phyloP scores from a whole-genome alignment of 1,139 yeast genomes.

The Nakaseomyces sp. region DNA sequence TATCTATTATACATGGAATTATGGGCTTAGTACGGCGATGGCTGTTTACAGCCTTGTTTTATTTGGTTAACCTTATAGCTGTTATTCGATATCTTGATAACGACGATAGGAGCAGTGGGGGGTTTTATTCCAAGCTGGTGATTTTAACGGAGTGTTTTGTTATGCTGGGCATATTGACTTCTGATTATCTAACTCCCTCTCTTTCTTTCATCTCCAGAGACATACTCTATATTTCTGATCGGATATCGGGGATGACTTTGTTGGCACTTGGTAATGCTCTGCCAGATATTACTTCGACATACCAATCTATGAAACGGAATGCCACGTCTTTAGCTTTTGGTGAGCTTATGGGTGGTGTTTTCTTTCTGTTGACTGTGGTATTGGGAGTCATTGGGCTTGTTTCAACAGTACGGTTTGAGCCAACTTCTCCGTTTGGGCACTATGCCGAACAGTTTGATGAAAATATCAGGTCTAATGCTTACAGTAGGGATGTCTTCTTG shows the following conservation, averaged over 20 bases:
- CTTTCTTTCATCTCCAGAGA: constrained; percentile 25
- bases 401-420: constrained; percentile 15
- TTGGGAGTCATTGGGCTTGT: constrained; percentile 24
- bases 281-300: constrained; percentile 82
- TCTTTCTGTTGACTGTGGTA: constrained; percentile 26
- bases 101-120: constrained; percentile 9
- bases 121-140: constrained; percentile 13
- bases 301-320: constrained; percentile 62
- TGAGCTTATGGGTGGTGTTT: constrained; percentile 68
- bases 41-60: constrained; percentile 9
- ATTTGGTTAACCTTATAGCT: constrained; percentile 9
- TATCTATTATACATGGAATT: too few species aligned
- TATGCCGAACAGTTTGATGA: constrained; percentile 2
- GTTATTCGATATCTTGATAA: constrained; percentile 5
- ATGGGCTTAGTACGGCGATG: constrained; percentile 11
- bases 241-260: constrained; percentile 78
- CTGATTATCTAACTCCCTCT: constrained; percentile 28
- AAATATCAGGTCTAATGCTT: constrained; percentile 7
- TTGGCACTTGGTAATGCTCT: constrained; percentile 89
- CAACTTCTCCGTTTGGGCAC: constrained; percentile 4
- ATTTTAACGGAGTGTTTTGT: constrained; percentile 21
- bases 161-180: constrained; percentile 25
- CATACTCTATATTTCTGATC: constrained; percentile 55
- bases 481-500: constrained; percentile 18
- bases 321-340: constrained; percentile 76